A percentile compares a stretch with the other conserved stretches of the same genome.
Conservation (phyloP, 106 monocot species). For the Dendrobium huoshanense region DNA sequence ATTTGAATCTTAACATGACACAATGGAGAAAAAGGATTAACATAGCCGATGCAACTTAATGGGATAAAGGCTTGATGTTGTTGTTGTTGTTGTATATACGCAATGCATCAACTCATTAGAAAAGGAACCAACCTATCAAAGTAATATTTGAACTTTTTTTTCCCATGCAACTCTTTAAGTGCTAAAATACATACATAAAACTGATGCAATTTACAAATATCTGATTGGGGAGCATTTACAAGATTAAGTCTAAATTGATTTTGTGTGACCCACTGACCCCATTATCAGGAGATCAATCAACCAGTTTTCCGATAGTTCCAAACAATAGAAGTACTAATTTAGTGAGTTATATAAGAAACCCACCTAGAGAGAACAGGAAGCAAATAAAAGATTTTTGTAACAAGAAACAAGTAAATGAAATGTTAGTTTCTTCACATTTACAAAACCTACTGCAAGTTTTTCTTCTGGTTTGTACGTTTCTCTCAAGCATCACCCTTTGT, state of each 20-base stretch:
- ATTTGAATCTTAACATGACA: too few relatives aligned
- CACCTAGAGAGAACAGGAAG: not conserved
- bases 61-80: too few relatives aligned
- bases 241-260: not conserved
- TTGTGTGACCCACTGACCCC: not conserved
- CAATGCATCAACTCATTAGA: not conserved
- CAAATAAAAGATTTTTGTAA: not conserved
- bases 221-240: not conserved
- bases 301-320: not conserved
- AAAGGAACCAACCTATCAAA: not conserved
- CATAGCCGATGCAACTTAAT: too few relatives aligned
- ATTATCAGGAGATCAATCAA: not conserved
- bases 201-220: not conserved
- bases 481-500: not conserved
- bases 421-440: not conserved
- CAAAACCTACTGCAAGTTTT: not conserved
- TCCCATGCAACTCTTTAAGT: not conserved
- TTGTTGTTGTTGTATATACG: too few relatives aligned
- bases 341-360: not conserved
- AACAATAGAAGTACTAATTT: not conserved
- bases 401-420: not conserved
- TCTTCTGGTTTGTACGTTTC: not conserved
- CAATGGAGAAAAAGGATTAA: too few relatives aligned
- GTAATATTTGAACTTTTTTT: not conserved
- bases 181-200: conserved; percentile 1